Conservation (phyloP, 2,329 filamentous ascomycete genomes). For the Hypoxylon sp. region DNA sequence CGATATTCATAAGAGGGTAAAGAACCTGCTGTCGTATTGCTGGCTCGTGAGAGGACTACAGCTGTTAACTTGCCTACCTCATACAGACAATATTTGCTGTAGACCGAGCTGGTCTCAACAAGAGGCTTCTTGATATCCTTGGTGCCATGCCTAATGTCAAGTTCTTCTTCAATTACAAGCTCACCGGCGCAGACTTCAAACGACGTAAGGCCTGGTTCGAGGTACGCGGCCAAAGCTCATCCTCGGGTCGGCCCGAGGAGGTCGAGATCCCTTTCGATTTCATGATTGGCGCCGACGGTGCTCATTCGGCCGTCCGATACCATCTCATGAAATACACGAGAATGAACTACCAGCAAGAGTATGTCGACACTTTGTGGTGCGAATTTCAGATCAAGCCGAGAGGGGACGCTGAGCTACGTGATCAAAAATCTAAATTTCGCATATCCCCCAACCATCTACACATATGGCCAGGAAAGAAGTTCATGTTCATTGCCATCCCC, state of each 20-base stretch:
- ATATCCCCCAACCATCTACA: conserved; percentile 95
- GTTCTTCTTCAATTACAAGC: conserved; percentile 91
- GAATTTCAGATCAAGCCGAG: conserved; percentile 82
- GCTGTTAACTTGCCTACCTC: conserved; percentile 6
- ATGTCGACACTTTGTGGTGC: conserved; percentile 97
- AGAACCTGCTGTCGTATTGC: conserved; percentile 38
- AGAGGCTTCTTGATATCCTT: conserved; percentile 81
- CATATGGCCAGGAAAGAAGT: conserved; percentile 93
- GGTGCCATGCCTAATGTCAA: conserved; percentile 88
- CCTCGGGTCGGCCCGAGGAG: conserved; percentile 65
- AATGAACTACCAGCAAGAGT: conserved; percentile 91
- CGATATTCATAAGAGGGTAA: conserved; percentile 84
- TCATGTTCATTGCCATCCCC: conserved; percentile 99
- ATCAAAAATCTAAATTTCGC: conserved; percentile 63
- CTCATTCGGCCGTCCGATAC: conserved; percentile 88
- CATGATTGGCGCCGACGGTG: conserved; percentile 93
- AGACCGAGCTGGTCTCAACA: conserved; percentile 85
- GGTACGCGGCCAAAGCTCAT: conserved; percentile 49
- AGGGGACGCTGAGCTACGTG: conserved; percentile 39
- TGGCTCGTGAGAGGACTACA: not conserved
- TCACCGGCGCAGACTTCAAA: conserved; percentile 87
- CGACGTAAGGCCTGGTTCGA: conserved; percentile 89
- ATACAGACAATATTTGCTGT: conserved; percentile 81
- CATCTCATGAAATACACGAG: conserved; percentile 95
- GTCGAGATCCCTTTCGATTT: conserved; percentile 89